These are phyloP conservation scores for Corynespora cassiicola DNA, from an alignment of 2,329 filamentous ascomycete genomes.

Conservation along the genomic window DNA sequence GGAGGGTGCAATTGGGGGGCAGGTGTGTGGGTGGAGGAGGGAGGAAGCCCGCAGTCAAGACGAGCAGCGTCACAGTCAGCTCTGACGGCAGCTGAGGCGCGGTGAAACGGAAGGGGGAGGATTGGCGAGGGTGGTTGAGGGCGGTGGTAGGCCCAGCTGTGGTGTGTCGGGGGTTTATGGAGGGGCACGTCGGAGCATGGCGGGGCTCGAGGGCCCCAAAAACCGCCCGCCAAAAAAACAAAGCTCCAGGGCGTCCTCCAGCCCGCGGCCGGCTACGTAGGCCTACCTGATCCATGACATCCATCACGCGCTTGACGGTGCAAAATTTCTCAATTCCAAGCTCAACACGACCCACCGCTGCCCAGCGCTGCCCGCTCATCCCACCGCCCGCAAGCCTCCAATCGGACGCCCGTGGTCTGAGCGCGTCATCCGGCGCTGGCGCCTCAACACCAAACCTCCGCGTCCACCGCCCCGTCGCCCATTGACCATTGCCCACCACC, in stretches of 20 bases:
- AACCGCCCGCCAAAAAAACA: slow-evolving; percentile 24
- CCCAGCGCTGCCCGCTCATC: slow-evolving; percentile 12
- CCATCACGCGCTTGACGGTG: no score
- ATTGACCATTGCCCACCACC: no score
- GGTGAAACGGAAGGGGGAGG: slow-evolving; percentile 1
- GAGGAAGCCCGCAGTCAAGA: no score
- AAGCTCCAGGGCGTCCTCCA: no score
- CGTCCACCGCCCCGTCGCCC: no score
- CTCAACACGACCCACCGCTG: no score
- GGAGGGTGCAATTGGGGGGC: slow-evolving; percentile 28
- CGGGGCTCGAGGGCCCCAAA: slow-evolving; percentile 17
- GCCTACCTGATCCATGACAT: no score
- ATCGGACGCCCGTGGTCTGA: neutral
- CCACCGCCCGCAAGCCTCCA: neutral
- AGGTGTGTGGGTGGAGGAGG: slow-evolving; percentile 2
- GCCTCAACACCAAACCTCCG: slow-evolving; percentile 30
- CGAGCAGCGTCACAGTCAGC: neutral
- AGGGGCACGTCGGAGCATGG: slow-evolving; percentile 21
- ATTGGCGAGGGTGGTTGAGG: slow-evolving; percentile 8
- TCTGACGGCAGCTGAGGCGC: neutral
- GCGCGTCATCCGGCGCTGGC: slow-evolving; percentile 24
- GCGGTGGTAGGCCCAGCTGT: slow-evolving; percentile 4
- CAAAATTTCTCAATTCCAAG: no score
- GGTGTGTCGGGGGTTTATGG: slow-evolving; percentile 22
- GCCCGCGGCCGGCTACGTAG: slow-evolving; percentile 33